Percentiles rank a stretch among this genome's conserved stretches.
These are phyloP conservation scores for Anisodus acutangulus DNA, from an alignment of 257 asterid species.

Conservation along the genomic window DNA sequence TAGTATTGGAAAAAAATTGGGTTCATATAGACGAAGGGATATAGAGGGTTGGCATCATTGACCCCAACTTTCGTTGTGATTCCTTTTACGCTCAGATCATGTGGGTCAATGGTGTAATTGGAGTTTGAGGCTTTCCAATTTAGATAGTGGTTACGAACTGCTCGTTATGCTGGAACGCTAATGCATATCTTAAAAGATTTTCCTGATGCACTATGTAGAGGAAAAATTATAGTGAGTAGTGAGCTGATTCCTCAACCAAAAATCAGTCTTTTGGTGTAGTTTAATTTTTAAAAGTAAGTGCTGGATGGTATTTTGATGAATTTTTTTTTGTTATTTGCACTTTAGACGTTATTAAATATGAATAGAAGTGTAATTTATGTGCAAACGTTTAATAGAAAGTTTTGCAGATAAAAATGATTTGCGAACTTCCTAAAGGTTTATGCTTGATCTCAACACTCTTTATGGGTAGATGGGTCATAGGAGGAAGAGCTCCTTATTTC, in stretches of 20 bases:
- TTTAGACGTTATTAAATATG: neutral
- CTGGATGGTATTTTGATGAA: neutral
- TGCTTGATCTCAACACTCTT: neutral
- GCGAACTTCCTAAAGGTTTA: neutral
- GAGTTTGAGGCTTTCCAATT: neutral
- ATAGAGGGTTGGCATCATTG: neutral
- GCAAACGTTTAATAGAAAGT: neutral
- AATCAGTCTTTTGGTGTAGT: constrained; percentile 1
- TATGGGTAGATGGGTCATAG: neutral
- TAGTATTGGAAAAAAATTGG: too few relatives aligned
- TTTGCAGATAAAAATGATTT: neutral
- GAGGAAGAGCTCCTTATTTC: neutral
- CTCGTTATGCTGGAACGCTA: neutral
- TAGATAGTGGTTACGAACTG: neutral
- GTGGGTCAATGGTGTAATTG: constrained; percentile 21
- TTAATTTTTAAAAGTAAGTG: neutral
- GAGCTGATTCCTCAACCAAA: constrained; percentile 24
- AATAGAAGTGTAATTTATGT: neutral
- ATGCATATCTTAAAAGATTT: neutral
- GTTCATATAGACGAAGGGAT: too few relatives aligned
- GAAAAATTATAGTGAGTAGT: constrained; percentile 13
- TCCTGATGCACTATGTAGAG: constrained; percentile 3
- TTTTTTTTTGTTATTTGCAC: too few relatives aligned
- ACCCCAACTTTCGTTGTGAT: neutral
- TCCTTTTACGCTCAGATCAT: neutral